Conservation (phyloP, 371 early-diverging fungal species). For the Fennellomyces sp. region DNA sequence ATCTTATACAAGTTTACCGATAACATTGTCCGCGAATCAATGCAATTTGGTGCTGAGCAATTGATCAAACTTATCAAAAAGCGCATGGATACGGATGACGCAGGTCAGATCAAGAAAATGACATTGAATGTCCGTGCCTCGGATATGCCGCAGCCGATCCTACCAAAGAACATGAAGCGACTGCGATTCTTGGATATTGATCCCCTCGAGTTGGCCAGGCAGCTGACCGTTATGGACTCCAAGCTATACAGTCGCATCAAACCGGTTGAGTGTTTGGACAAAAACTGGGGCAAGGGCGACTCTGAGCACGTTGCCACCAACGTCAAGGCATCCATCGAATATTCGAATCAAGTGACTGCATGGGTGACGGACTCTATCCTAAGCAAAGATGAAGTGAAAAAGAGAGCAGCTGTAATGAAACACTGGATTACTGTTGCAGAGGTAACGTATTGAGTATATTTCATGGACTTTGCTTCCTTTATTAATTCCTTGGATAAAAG, state of each 20-base stretch:
- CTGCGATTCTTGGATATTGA: conserved; percentile 73
- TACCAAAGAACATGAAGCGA: conserved; percentile 71
- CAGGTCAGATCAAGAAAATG: conserved; percentile 67
- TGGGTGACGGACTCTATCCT: conserved; percentile 90
- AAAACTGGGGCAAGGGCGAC: conserved; percentile 77
- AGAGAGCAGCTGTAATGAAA: conserved; percentile 73
- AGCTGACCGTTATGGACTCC: conserved; percentile 82
- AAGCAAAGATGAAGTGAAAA: conserved; percentile 78
- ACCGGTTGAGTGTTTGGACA: conserved; percentile 76
- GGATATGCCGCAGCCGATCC: conserved; percentile 71
- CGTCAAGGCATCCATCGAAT: conserved; percentile 67
- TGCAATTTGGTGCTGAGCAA: conserved; percentile 75
- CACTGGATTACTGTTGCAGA: conserved; percentile 88
- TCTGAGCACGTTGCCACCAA: conserved; percentile 60
- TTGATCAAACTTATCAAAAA: conserved; percentile 74
- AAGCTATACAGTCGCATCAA: conserved; percentile 70
- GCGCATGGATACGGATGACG: conserved; percentile 64
- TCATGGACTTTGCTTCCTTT: neutral
- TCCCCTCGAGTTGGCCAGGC: conserved; percentile 85
- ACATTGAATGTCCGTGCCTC: conserved; percentile 64
- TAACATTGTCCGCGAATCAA: conserved; percentile 71
- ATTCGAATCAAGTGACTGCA: conserved; percentile 77
- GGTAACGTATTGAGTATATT: conserved; percentile 32
- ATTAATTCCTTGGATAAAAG: no score
- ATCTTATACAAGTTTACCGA: conserved; percentile 75